phyloP scores from a whole-genome alignment of 371 early-diverging fungal genomes.

The Actinomortierella ambigua region DNA sequence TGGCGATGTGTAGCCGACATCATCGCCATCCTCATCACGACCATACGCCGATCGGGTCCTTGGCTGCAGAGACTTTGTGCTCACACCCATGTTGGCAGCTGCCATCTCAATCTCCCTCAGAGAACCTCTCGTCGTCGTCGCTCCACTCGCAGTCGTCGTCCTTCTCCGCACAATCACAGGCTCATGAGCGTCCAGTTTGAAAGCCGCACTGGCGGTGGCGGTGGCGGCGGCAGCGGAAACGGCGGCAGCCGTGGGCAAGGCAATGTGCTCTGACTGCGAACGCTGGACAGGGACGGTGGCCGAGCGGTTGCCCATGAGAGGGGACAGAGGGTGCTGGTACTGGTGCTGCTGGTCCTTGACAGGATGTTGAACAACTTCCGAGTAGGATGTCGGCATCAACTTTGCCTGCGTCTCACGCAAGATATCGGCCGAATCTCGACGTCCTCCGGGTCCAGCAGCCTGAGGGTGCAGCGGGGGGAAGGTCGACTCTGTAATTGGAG shows the following conservation, averaged over 20 bases:
- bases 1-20: conserved; percentile 45
- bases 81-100: background rate
- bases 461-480: conserved; percentile 27
- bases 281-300: too few relatives aligned
- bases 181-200: too few relatives aligned
- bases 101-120: conserved; percentile 25
- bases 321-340: background rate
- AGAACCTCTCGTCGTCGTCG: conserved; percentile 4
- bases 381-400: background rate
- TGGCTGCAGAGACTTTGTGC: conserved; percentile 5
- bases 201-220: too few relatives aligned
- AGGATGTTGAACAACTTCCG: conserved; percentile 3
- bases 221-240: too few relatives aligned
- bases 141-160: too few relatives aligned
- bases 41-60: too few relatives aligned
- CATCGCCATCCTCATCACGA: conserved; percentile 9
- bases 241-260: too few relatives aligned
- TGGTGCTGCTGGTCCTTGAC: background rate
- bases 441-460: too few relatives aligned
- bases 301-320: background rate
- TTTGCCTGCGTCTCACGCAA: background rate
- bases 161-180: too few relatives aligned
- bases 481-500: conserved; percentile 31
- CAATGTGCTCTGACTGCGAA: too few relatives aligned
- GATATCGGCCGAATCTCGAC: background rate